A percentile compares a stretch with the other conserved stretches of the same genome.
phyloP scores from a whole-genome alignment of 1,284 basidiomycete species.

The Sphaerobolus stellatus region DNA sequence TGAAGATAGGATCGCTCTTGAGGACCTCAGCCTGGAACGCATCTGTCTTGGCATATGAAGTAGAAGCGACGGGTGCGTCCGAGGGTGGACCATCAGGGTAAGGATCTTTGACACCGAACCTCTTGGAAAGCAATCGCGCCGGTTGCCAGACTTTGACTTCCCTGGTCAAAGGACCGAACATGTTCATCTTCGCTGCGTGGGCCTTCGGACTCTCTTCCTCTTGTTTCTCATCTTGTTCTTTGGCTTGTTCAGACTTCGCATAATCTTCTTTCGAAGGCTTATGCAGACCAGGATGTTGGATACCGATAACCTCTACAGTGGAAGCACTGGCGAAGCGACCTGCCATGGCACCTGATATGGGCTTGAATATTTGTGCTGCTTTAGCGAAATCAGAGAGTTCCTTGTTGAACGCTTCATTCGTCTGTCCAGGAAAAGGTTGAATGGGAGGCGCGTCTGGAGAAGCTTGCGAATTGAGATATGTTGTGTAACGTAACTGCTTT shows the following conservation, averaged over 20 bases:
- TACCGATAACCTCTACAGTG: constrained; percentile 60
- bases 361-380: constrained; percentile 87
- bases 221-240: constrained; percentile 47
- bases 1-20: constrained; percentile 14
- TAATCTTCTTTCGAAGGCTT: constrained; percentile 52
- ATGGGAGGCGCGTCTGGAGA: constrained; percentile 43
- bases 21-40: constrained; percentile 8
- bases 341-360: constrained; percentile 90
- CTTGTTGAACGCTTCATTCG: constrained; percentile 67
- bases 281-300: constrained; percentile 73
- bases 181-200: constrained; percentile 79
- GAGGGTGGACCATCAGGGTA: constrained; percentile 45
- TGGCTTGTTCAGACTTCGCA: constrained; percentile 32
- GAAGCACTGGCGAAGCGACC: constrained; percentile 84
- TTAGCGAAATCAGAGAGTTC: constrained; percentile 88
- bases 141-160: constrained; percentile 78
- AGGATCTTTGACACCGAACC: constrained; percentile 91
- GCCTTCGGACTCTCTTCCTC: constrained; percentile 71
- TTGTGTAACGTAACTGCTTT: constrained; percentile 84
- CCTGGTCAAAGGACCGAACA: constrained; percentile 86
- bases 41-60: constrained; percentile 8
- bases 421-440: constrained; percentile 54
- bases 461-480: constrained; percentile 79
- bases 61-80: constrained; percentile 14
- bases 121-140: constrained; percentile 81